A percentile compares a stretch with the other conserved stretches of the same genome.
Evolutionary conservation across 2,329 filamentous ascomycete genomes (phyloP).

Genomic region (Zasmidium cellare): DNA sequence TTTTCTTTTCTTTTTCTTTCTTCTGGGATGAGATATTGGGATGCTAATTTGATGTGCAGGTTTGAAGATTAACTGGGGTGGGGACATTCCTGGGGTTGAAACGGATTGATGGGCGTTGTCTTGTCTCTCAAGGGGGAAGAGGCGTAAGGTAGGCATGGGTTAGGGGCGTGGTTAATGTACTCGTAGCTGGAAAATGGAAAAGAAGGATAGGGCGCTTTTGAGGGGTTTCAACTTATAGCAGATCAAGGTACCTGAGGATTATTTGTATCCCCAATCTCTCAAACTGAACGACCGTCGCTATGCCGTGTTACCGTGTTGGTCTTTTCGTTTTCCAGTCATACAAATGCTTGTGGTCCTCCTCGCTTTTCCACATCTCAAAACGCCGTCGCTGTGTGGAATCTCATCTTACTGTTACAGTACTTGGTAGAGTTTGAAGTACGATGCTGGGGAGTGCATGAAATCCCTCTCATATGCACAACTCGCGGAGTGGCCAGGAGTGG

Average conservation of each 20-base stretch:
- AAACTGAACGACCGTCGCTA: too few relatives aligned
- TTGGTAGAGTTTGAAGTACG: too few relatives aligned
- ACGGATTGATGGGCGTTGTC: neutral
- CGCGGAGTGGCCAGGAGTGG: too few relatives aligned
- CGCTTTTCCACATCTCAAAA: neutral
- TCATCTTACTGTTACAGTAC: neutral
- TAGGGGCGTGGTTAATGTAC: neutral
- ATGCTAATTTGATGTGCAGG: conserved; percentile 23
- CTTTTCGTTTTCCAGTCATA: neutral
- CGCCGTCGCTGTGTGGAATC: neutral
- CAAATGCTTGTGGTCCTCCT: neutral
- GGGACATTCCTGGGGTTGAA: conserved; percentile 17
- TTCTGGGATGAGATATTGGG: neutral
- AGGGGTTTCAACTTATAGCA: neutral
- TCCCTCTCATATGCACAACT: too few relatives aligned
- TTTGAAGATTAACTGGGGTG: conserved; percentile 36
- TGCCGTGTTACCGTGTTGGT: too few relatives aligned
- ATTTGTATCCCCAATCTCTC: too few relatives aligned
- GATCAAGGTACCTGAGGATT: neutral
- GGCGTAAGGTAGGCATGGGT: neutral
- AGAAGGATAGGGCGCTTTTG: too few relatives aligned
- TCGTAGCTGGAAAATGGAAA: too few relatives aligned
- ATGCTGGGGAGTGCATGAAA: too few relatives aligned
- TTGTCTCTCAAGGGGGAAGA: too few relatives aligned
- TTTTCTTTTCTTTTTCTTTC: neutral